These are phyloP conservation scores for Dentiscutata heterogama DNA, from an alignment of 371 early-diverging fungal species.

Conservation along the genomic window DNA sequence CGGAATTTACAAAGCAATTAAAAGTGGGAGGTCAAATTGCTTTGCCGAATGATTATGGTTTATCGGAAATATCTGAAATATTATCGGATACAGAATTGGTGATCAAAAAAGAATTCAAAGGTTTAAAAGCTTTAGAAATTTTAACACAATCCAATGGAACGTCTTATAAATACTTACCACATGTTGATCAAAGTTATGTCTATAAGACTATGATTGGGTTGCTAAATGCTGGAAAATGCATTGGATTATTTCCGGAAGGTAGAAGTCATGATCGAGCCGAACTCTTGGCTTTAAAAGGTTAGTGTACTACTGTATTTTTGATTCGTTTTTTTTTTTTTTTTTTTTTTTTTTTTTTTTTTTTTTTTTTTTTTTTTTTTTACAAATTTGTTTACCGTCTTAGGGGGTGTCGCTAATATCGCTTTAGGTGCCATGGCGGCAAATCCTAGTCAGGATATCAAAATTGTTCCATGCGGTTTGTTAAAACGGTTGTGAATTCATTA, in stretches of 20 bases:
- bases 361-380: too few relatives aligned
- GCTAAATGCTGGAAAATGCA: too few relatives aligned
- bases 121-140: slow-evolving; percentile 69
- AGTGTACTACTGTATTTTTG: too few relatives aligned
- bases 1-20: slow-evolving; percentile 78
- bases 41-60: slow-evolving; percentile 69
- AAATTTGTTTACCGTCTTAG: slow-evolving; percentile 48
- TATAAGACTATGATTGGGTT: too few relatives aligned
- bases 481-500: slow-evolving; percentile 16
- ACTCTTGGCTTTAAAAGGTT: too few relatives aligned
- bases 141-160: slow-evolving; percentile 52
- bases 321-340: too few relatives aligned
- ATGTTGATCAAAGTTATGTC: too few relatives aligned
- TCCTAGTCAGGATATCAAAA: slow-evolving; percentile 88
- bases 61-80: slow-evolving; percentile 77
- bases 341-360: too few relatives aligned
- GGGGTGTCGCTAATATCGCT: slow-evolving; percentile 92
- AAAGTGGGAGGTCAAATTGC: slow-evolving; percentile 67
- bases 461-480: slow-evolving; percentile 83
- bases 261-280: too few relatives aligned
- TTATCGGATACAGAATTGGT: slow-evolving; percentile 83
- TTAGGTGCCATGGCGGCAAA: slow-evolving; percentile 93
- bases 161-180: too few relatives aligned
- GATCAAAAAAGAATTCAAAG: slow-evolving; percentile 73
- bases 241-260: too few relatives aligned